Conservation (phyloP, 306 rosid genomes). For the Acacia acuminata region DNA sequence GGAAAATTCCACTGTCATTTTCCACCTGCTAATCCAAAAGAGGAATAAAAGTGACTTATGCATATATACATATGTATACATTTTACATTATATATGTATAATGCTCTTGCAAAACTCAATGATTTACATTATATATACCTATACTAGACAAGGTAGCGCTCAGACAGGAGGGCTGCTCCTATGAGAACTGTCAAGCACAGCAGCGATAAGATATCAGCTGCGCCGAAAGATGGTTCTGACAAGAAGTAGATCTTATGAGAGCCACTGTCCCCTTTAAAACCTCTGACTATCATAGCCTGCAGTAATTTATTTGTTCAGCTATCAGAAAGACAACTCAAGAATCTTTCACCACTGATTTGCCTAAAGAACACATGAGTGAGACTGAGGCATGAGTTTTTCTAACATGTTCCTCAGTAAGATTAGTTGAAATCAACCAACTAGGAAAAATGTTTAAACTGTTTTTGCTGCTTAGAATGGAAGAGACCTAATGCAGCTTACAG, state of each 20-base stretch:
- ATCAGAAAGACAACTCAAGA: constrained; percentile 19
- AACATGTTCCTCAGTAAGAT: neutral
- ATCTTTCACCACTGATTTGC: neutral
- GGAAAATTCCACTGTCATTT: neutral
- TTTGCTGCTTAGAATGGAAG: constrained; percentile 18
- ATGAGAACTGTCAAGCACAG: constrained; percentile 55
- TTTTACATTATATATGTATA: neutral
- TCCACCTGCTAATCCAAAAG: neutral
- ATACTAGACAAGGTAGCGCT: constrained; percentile 58
- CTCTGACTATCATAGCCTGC: constrained; percentile 98
- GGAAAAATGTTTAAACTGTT: constrained; percentile 1
- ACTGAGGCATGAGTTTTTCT: neutral
- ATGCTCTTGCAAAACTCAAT: neutral
- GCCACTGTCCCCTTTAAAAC: constrained; percentile 80
- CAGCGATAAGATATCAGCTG: constrained; percentile 59
- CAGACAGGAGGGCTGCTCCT: constrained; percentile 70
- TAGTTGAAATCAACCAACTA: neutral
- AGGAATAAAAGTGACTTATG: constrained; percentile 5
- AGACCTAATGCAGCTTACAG: neutral
- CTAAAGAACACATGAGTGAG: constrained; percentile 14
- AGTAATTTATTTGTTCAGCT: constrained; percentile 19
- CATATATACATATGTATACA: neutral
- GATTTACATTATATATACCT: constrained; percentile 7
- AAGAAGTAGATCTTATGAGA: constrained; percentile 74
- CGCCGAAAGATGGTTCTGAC: constrained; percentile 71